phyloP scores from a whole-genome alignment of 352 stramenopile genomes.

The Pythium dissotocum region DNA sequence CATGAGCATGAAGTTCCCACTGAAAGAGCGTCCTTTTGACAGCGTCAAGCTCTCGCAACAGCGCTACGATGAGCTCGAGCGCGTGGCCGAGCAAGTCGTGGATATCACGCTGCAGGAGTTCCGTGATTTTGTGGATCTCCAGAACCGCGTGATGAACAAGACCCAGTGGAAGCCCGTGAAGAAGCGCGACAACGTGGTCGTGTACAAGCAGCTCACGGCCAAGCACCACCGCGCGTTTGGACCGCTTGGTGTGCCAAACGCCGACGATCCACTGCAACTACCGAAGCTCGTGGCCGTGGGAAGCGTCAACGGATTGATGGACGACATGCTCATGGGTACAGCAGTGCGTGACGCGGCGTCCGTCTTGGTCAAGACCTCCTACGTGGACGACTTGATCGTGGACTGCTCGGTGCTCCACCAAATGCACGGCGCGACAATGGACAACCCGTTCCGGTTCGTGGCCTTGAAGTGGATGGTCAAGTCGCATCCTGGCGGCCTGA shows the following conservation, averaged over 20 bases:
- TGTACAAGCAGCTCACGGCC: slow-evolving; percentile 42
- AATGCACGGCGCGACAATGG: slow-evolving; percentile 36
- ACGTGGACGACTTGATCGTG: slow-evolving; percentile 47
- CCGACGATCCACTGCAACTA: slow-evolving; percentile 1
- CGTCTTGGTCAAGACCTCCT: slow-evolving; percentile 53
- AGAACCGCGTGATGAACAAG: slow-evolving; percentile 37
- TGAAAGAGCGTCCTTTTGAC: no score
- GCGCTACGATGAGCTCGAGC: slow-evolving; percentile 31
- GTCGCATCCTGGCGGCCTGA: slow-evolving; percentile 6
- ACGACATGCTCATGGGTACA: slow-evolving; percentile 43
- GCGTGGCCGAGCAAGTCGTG: slow-evolving; percentile 35
- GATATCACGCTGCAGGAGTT: slow-evolving; percentile 36
- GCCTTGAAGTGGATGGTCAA: slow-evolving; percentile 32
- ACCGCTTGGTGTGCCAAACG: slow-evolving; percentile 14
- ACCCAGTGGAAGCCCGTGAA: slow-evolving; percentile 54
- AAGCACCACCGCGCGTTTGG: slow-evolving; percentile 18
- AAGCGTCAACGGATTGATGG: slow-evolving; percentile 20
- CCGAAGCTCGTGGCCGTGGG: slow-evolving; percentile 28
- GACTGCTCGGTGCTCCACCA: slow-evolving; percentile 49
- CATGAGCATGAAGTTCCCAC: no score
- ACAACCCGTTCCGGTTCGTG: slow-evolving; percentile 24
- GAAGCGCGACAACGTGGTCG: slow-evolving; percentile 44
- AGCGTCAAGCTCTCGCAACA: not conserved
- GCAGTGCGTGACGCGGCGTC: slow-evolving; percentile 40
- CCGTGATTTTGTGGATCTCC: slow-evolving; percentile 24